phyloP scores from a whole-genome alignment of 164 flowering plant genomes.

The Protea cynaroides region DNA sequence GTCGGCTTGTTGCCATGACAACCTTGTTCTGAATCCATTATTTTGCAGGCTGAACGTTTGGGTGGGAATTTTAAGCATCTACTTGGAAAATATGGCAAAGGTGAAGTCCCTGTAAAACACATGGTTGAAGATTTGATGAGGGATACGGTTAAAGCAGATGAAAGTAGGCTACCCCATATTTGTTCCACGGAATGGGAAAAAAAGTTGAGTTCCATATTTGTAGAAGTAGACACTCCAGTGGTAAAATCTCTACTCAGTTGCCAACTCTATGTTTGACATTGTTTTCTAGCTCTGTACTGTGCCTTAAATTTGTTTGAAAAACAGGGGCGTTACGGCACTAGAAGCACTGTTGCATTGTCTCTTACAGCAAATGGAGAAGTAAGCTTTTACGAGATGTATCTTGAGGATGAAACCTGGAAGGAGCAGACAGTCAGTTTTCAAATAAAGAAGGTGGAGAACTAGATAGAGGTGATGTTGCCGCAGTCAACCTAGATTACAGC shows the following conservation, averaged over 20 bases:
- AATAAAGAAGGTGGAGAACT: slow-evolving; percentile 19
- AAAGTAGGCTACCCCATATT: slow-evolving; percentile 36
- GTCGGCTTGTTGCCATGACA: too few relatives aligned
- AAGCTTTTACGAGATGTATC: slow-evolving; percentile 59
- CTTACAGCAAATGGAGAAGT: slow-evolving; percentile 36
- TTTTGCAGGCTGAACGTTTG: slow-evolving; percentile 38
- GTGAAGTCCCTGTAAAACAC: slow-evolving; percentile 26
- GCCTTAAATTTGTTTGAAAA: not conserved
- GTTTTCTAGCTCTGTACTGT: not conserved
- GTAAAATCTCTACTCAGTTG: slow-evolving; percentile 20
- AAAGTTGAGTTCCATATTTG: slow-evolving; percentile 44
- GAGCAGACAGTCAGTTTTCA: slow-evolving; percentile 34
- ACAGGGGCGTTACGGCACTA: slow-evolving; percentile 62
- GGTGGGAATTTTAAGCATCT: slow-evolving; percentile 29
- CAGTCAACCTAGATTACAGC: not conserved
- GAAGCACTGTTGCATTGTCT: slow-evolving; percentile 58
- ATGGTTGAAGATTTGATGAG: slow-evolving; percentile 42
- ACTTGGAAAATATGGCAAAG: slow-evolving; percentile 23
- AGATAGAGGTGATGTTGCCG: not conserved
- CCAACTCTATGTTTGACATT: not conserved
- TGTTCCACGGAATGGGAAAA: slow-evolving; percentile 43
- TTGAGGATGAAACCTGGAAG: slow-evolving; percentile 52
- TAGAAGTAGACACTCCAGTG: slow-evolving; percentile 46
- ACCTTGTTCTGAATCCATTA: not conserved
- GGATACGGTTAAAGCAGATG: slow-evolving; percentile 44